phyloP scores from a whole-genome alignment of 2,329 filamentous ascomycete species.

The Trichoderma harzianum region DNA sequence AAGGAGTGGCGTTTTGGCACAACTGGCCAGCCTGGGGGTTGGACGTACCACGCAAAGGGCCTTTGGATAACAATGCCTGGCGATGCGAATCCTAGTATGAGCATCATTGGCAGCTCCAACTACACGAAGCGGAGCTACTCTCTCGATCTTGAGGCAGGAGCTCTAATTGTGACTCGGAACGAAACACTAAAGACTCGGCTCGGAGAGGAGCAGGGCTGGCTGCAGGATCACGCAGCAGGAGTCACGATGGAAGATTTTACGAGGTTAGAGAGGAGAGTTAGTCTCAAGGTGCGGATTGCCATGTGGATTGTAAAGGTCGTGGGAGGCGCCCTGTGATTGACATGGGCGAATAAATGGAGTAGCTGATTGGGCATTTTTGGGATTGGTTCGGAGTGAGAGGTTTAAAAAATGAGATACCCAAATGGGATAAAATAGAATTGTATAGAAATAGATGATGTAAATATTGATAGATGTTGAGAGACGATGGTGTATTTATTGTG shows the following conservation, averaged over 20 bases:
- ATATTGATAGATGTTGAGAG: background rate
- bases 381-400: background rate
- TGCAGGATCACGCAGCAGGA: conserved; percentile 68
- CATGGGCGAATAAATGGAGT: background rate
- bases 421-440: conserved; percentile 1
- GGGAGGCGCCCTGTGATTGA: conserved; percentile 75
- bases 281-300: conserved; percentile 77
- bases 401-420: conserved; percentile 1
- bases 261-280: conserved; percentile 76
- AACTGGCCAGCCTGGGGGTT: conserved; percentile 76
- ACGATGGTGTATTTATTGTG: background rate
- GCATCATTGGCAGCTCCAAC: conserved; percentile 86
- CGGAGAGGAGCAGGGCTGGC: conserved; percentile 74
- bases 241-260: conserved; percentile 77
- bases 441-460: background rate
- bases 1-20: conserved; percentile 86
- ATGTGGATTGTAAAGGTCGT: conserved; percentile 92
- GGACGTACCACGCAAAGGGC: conserved; percentile 98
- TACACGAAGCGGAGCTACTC: conserved; percentile 94
- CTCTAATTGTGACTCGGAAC: conserved; percentile 78
- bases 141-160: conserved; percentile 86
- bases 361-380: background rate
- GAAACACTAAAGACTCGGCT: conserved; percentile 66
- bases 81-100: conserved; percentile 67
- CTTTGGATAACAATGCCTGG: conserved; percentile 78